Evolutionary conservation across 2,329 filamentous ascomycete species (phyloP).

Genomic region (Capronia epimyces): DNA sequence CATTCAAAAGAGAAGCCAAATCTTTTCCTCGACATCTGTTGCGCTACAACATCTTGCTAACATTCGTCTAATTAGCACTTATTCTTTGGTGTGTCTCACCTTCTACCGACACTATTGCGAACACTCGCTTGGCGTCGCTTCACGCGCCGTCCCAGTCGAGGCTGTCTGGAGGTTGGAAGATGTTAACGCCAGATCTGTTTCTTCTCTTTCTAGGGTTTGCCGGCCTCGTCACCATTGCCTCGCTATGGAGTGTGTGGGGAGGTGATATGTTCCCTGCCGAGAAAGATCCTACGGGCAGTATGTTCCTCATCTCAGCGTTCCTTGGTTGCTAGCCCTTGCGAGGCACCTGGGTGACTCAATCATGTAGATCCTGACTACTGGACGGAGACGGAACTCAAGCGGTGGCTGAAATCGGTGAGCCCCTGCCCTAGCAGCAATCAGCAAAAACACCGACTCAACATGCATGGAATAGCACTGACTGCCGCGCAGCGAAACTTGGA

Average conservation of each 20-base stretch:
- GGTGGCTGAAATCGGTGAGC: slow-evolving; percentile 76
- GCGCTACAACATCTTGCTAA: neutral
- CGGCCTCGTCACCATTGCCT: slow-evolving; percentile 72
- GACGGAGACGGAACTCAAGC: slow-evolving; percentile 71
- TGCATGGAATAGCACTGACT: slow-evolving; percentile 4
- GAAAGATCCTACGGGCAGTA: slow-evolving; percentile 71
- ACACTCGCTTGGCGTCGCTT: no score
- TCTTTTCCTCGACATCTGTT: neutral
- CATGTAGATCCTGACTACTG: slow-evolving; percentile 59
- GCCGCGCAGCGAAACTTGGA: slow-evolving; percentile 56
- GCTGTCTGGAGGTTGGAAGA: neutral
- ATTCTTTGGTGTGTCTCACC: slow-evolving; percentile 54
- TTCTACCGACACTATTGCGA: slow-evolving; percentile 4
- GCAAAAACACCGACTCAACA: neutral
- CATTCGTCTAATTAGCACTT: slow-evolving; percentile 40
- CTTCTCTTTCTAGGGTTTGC: slow-evolving; percentile 59
- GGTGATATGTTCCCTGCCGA: slow-evolving; percentile 73
- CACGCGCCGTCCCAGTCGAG: neutral
- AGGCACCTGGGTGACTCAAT: slow-evolving; percentile 16
- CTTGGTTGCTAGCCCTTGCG: neutral
- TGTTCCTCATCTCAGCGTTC: slow-evolving; percentile 31
- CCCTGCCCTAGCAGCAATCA: neutral
- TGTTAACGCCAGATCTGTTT: slow-evolving; percentile 6
- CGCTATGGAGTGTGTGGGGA: slow-evolving; percentile 80
- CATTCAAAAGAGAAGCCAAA: neutral